Evolutionary conservation across 805 yeast species (phyloP).

Genomic region (Candida cerambycidarum): DNA sequence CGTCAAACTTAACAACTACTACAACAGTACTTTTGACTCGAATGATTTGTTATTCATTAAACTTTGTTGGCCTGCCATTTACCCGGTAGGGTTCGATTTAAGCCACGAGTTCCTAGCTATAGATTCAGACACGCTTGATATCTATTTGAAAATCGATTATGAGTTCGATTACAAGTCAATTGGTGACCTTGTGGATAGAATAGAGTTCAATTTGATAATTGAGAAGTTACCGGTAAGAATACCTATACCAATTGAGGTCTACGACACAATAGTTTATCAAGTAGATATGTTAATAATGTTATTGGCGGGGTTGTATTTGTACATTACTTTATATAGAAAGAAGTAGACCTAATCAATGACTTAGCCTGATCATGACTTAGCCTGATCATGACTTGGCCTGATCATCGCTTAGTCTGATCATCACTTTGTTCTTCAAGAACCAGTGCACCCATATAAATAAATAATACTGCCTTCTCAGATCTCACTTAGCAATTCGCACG

Average conservation of each 20-base stretch:
- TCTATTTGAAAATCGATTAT: constrained; percentile 25
- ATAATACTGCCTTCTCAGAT: too few relatives aligned
- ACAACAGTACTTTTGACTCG: constrained; percentile 23
- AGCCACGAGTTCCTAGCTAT: constrained; percentile 22
- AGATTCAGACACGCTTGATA: constrained; percentile 16
- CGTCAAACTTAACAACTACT: constrained; percentile 36
- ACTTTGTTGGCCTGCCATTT: constrained; percentile 39
- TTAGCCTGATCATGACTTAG: too few relatives aligned
- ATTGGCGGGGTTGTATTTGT: background rate
- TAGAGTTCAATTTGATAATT: constrained; percentile 24
- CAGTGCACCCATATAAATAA: background rate
- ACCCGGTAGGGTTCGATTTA: constrained; percentile 25
- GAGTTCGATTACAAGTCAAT: constrained; percentile 23
- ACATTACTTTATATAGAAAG: background rate
- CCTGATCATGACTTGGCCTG: too few relatives aligned
- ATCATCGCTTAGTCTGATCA: too few relatives aligned
- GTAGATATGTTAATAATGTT: constrained; percentile 23
- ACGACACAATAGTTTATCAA: constrained; percentile 25
- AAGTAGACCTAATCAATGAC: background rate
- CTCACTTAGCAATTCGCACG: constrained; percentile 2
- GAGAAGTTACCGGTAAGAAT: constrained; percentile 25
- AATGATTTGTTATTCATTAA: constrained; percentile 28
- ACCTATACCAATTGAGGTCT: constrained; percentile 36
- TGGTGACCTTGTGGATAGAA: constrained; percentile 16
- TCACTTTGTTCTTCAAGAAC: too few relatives aligned